Percentiles rank a stretch among this genome's conserved stretches.
Evolutionary conservation across 805 yeast species (phyloP).

Genomic region (Yarrowia osloensis): DNA sequence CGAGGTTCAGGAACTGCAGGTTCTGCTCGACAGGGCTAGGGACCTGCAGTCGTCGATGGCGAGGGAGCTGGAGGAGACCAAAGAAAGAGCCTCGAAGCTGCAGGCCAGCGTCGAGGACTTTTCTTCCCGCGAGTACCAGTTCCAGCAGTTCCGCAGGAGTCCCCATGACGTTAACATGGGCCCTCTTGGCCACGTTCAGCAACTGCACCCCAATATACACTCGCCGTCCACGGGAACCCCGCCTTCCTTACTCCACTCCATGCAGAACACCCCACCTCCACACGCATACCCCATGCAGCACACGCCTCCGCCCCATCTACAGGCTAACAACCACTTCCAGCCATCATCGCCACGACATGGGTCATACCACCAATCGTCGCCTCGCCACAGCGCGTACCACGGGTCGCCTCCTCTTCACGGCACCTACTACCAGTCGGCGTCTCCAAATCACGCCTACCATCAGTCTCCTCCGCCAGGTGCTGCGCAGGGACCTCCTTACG

Average conservation of each 20-base stretch:
- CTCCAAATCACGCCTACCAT: background rate
- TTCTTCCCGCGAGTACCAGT: background rate
- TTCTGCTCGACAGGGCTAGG: background rate
- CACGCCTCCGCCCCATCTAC: background rate
- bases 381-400: background rate
- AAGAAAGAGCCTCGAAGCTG: background rate
- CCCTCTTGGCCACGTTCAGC: background rate
- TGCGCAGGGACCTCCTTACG: background rate
- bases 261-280: background rate
- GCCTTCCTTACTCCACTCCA: background rate
- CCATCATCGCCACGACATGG: background rate
- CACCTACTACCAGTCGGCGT: background rate
- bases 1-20: background rate
- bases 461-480: background rate
- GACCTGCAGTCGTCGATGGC: background rate
- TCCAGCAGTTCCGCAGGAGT: background rate
- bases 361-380: background rate
- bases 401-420: background rate
- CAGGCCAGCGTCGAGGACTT: background rate
- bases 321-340: background rate
- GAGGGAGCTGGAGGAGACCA: background rate
- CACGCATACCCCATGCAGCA: background rate
- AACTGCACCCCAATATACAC: constrained; percentile 8
- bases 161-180: background rate
- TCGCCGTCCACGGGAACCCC: background rate